Percentiles rank a stretch among this genome's conserved stretches.
phyloP scores from a whole-genome alignment of 768 basidiomycete genomes.

The Phlebiopsis flavidoalba region DNA sequence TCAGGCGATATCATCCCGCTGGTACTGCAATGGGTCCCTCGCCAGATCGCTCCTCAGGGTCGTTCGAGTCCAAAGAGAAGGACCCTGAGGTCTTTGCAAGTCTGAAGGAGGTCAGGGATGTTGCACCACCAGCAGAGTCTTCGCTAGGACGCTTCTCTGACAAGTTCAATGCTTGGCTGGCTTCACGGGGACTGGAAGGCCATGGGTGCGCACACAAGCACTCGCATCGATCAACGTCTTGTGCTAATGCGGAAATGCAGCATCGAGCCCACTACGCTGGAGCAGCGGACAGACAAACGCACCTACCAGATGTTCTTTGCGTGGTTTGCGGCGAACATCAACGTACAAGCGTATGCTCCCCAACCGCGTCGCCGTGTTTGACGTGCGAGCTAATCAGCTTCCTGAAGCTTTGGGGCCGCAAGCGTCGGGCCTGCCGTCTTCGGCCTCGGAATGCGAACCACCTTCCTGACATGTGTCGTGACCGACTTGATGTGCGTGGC shows the following conservation, averaged over 20 bases:
- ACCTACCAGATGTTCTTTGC: slow-evolving; percentile 63
- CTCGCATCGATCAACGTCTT: neutral
- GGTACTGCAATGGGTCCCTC: neutral
- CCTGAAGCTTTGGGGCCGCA: slow-evolving; percentile 40
- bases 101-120: neutral
- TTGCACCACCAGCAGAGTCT: neutral
- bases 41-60: neutral
- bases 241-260: slow-evolving; percentile 24
- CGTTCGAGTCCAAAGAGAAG: neutral
- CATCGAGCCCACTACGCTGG: slow-evolving; percentile 47
- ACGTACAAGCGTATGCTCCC: slow-evolving; percentile 47
- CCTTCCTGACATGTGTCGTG: slow-evolving; percentile 36
- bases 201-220: slow-evolving; percentile 16
- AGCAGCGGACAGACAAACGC: slow-evolving; percentile 49
- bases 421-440: slow-evolving; percentile 47
- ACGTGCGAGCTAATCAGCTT: neutral
- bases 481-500: slow-evolving; percentile 39
- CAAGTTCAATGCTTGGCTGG: slow-evolving; percentile 13
- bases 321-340: slow-evolving; percentile 70
- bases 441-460: slow-evolving; percentile 39
- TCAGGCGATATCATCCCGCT: neutral
- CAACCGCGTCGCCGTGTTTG: neutral
- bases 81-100: neutral
- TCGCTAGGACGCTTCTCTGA: slow-evolving; percentile 7
- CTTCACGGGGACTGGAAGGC: slow-evolving; percentile 18